Percentiles rank a stretch among this genome's conserved stretches.
These are phyloP conservation scores for Rhodofomes roseus DNA, from an alignment of 1,284 basidiomycete species.

Conservation along the genomic window DNA sequence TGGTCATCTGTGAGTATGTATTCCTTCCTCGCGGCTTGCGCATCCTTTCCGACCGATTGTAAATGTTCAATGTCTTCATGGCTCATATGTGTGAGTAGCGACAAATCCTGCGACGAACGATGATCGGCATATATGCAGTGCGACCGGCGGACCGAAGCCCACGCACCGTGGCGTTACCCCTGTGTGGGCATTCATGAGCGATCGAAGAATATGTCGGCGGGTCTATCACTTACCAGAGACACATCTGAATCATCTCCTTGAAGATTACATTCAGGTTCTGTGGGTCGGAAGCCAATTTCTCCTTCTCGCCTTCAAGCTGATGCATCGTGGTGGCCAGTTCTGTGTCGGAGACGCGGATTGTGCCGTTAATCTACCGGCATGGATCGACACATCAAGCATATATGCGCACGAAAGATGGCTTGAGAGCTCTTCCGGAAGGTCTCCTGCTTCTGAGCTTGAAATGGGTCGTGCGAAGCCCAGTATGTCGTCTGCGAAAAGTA, in stretches of 20 bases:
- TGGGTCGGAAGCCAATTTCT: constrained; percentile 40
- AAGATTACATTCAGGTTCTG: constrained; percentile 65
- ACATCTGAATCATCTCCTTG: constrained; percentile 85
- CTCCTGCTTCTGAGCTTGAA: constrained; percentile 75
- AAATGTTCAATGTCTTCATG: constrained; percentile 80
- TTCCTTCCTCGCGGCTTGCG: constrained; percentile 68
- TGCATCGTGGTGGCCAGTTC: constrained; percentile 70
- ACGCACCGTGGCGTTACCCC: constrained; percentile 78
- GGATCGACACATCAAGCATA: neutral
- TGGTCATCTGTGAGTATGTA: constrained; percentile 89
- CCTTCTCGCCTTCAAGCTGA: constrained; percentile 53
- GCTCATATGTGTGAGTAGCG: constrained; percentile 77
- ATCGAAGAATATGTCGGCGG: no score
- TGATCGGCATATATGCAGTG: neutral
- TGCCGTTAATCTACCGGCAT: no score
- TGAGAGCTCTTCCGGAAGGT: constrained; percentile 81
- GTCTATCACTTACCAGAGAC: constrained; percentile 64
- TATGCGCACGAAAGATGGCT: constrained; percentile 66
- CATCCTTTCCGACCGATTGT: constrained; percentile 78
- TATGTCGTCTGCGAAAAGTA: constrained; percentile 68
- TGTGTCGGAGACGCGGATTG: constrained; percentile 22
- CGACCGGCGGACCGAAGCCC: neutral
- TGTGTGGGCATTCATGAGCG: constrained; percentile 23
- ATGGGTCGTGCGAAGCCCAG: constrained; percentile 86
- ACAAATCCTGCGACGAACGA: constrained; percentile 58